Evolutionary conservation across 495 filamentous ascomycete genomes (phyloP), one percentile per base, ranked within the genome.

Genomic region (Neurospora sp.): DNA sequence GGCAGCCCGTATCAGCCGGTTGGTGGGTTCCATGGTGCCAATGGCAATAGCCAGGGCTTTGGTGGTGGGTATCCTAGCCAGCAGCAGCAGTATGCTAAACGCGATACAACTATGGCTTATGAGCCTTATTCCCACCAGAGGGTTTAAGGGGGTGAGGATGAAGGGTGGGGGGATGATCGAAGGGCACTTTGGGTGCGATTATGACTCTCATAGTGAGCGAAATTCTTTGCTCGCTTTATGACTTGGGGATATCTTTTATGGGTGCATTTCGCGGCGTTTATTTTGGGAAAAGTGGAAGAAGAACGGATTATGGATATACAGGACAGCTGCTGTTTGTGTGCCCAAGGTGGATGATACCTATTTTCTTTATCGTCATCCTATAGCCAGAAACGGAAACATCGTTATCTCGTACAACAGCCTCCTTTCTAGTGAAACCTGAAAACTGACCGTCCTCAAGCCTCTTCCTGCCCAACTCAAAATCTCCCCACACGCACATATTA

Each of bases 41-140:
- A 75, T 37, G 76, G 73, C 59, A 72, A 74, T 44, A 78, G 79
- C 40, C 53, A 66, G 14, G 53, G 53, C 5, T 66, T 66, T 31
- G 53, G 53, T 37, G 53, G 27, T 35, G 53, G 53, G 7, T 66
- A 66, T 66, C 27, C 53, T 37, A 66, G 22, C 78, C 41, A 78
- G 77, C 38, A 79, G 78, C 46, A 72, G 40, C 69, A 71, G 73
- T 61, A 74, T 61, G 69, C 42, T 18, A 70, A 20, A 18, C 82
- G 82, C 3, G 82, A 83, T 41, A 37, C 35, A 5, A 7, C 35
- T 37, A 70, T 81, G 37, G 86, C 86, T 5, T 88, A 88, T 75
- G 86, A 88, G 83, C 86, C 86, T 38, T 88, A 88, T 75, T 80
- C 82, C 72, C 86, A 88, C 71, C 72, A 79, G 68, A 76, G 77